phyloP scores from a whole-genome alignment of 306 rosid genomes.

The Acacia acuminata region DNA sequence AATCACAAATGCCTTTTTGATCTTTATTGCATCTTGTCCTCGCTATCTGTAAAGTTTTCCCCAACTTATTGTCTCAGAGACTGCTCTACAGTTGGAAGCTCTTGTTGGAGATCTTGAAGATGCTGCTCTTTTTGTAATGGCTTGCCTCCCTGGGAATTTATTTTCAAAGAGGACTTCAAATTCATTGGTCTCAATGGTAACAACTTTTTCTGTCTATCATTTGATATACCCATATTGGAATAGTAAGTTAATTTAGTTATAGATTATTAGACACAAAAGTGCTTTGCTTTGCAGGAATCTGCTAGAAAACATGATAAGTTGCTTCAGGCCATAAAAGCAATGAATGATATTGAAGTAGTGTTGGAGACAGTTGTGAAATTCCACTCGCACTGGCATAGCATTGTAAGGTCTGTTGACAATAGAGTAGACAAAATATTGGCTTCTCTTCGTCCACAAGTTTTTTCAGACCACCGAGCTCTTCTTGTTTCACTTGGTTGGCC shows the following conservation, averaged over 20 bases:
- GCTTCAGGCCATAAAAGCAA: conserved; percentile 59
- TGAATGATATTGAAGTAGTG: conserved; percentile 63
- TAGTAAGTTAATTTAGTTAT: conserved; percentile 10
- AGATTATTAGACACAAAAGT: not conserved
- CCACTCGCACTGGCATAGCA: conserved; percentile 59
- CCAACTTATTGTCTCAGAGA: conserved; percentile 61
- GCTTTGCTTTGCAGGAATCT: conserved; percentile 47
- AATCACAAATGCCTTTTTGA: conserved; percentile 17
- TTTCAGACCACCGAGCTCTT: conserved; percentile 77
- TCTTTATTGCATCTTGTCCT: conserved; percentile 3
- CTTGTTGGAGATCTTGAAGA: conserved; percentile 88
- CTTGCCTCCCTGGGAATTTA: conserved; percentile 47
- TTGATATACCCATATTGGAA: conserved; percentile 23
- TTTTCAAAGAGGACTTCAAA: conserved; percentile 48
- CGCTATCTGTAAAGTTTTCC: conserved; percentile 37
- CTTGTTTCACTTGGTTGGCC: conserved; percentile 84
- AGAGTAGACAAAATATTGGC: conserved; percentile 63
- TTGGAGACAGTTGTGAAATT: conserved; percentile 36
- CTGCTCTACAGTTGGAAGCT: conserved; percentile 75
- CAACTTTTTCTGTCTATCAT: conserved; percentile 8
- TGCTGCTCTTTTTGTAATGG: conserved; percentile 62
- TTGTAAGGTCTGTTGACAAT: conserved; percentile 59
- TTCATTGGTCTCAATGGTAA: conserved; percentile 48
- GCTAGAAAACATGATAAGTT: conserved; percentile 59
- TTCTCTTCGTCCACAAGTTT: conserved; percentile 66